Evolutionary conservation across 1,284 basidiomycete species (phyloP).

Genomic region (Austroboletus niveus): DNA sequence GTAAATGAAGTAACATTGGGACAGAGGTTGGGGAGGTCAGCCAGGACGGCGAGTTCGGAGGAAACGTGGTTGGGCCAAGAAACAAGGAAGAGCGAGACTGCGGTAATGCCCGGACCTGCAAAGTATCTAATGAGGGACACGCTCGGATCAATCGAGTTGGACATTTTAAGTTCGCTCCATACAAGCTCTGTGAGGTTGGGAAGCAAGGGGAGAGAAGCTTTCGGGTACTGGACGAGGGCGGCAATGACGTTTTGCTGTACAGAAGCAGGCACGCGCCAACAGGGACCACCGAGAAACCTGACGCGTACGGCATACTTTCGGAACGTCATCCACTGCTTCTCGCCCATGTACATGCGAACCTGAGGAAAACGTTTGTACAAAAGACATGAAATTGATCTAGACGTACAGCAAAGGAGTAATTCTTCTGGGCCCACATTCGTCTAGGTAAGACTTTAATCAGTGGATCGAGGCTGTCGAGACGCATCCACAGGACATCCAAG

Average conservation of each 20-base stretch:
- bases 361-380: not conserved
- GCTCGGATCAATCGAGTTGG: slow-evolving; percentile 23
- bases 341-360: slow-evolving; percentile 26
- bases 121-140: slow-evolving; percentile 27
- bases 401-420: slow-evolving; percentile 20
- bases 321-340: slow-evolving; percentile 26
- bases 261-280: slow-evolving; percentile 15
- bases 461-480: slow-evolving; percentile 26
- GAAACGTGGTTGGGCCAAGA: slow-evolving; percentile 25
- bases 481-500: slow-evolving; percentile 26
- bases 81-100: slow-evolving; percentile 21
- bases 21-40: slow-evolving; percentile 20
- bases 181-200: slow-evolving; percentile 30
- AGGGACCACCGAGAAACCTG: slow-evolving; percentile 21
- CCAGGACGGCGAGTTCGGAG: slow-evolving; percentile 23
- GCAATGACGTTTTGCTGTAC: slow-evolving; percentile 24
- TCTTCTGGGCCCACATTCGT: slow-evolving; percentile 23
- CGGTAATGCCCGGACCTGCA: slow-evolving; percentile 19
- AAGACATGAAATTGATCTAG: too few species aligned
- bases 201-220: slow-evolving; percentile 22
- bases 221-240: slow-evolving; percentile 12
- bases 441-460: slow-evolving; percentile 25
- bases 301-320: slow-evolving; percentile 25
- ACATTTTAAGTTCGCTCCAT: slow-evolving; percentile 29
- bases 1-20: slow-evolving; percentile 28